Conservation (phyloP, 768 basidiomycete genomes). For the Paxillus involutus region DNA sequence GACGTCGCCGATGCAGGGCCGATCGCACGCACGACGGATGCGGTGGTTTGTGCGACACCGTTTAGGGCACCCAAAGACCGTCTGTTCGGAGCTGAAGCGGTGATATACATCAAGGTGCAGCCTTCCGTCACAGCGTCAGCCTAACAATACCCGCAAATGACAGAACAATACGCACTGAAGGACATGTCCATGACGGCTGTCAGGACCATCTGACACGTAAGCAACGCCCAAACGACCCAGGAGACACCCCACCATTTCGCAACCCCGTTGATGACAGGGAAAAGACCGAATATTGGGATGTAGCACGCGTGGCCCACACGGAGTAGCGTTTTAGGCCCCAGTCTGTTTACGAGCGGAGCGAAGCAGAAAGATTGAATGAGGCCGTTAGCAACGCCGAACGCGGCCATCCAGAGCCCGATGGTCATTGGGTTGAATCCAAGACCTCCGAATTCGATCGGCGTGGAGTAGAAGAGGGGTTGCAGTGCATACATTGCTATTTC, state of each 20-base stretch:
- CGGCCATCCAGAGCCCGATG: conserved; percentile 38
- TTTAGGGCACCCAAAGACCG: conserved; percentile 64
- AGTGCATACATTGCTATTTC: conserved; percentile 37
- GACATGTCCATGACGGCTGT: conserved; percentile 29
- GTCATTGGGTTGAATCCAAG: conserved; percentile 35
- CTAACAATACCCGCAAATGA: too few relatives aligned
- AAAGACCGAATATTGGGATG: conserved; percentile 29
- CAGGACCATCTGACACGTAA: conserved; percentile 25
- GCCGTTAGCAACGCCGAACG: conserved; percentile 32
- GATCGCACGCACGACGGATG: conserved; percentile 19
- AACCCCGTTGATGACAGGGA: conserved; percentile 30
- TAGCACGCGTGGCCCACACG: conserved; percentile 26
- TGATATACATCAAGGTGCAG: background rate
- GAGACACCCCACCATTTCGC: conserved; percentile 23
- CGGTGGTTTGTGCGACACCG: conserved; percentile 33
- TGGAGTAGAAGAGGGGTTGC: conserved; percentile 40
- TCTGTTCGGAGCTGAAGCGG: conserved; percentile 54
- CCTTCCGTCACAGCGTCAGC: too few relatives aligned
- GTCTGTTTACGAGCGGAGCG: conserved; percentile 25
- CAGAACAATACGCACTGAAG: conserved; percentile 23
- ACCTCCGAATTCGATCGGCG: conserved; percentile 35
- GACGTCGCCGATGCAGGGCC: conserved; percentile 24
- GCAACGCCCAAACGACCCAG: conserved; percentile 26
- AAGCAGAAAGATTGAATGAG: conserved; percentile 34
- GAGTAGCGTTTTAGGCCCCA: conserved; percentile 34